Evolutionary conservation across 306 rosid species (phyloP).

Genomic region (Pterocarpus santalinus): DNA sequence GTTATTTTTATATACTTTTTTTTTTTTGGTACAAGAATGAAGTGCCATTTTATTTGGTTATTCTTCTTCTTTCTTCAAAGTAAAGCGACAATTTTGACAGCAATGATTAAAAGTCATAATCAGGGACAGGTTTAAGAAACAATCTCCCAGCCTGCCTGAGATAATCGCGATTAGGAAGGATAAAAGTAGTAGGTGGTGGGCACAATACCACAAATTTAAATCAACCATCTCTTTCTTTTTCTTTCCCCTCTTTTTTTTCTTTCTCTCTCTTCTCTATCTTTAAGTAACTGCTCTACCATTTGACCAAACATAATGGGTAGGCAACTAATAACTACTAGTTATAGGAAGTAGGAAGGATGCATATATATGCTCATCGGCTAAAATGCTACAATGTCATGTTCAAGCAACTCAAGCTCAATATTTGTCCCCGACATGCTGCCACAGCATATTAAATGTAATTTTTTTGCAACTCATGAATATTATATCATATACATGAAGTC

Average conservation of each 20-base stretch:
- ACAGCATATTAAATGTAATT: neutral
- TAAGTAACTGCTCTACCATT: slow-evolving; percentile 30
- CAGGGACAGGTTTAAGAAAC: slow-evolving; percentile 54
- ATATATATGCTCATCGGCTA: neutral
- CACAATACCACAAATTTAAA: neutral
- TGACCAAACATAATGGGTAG: slow-evolving; percentile 32
- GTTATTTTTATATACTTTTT: neutral
- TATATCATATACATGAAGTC: neutral
- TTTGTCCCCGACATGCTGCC: slow-evolving; percentile 8
- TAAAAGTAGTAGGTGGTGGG: slow-evolving; percentile 37
- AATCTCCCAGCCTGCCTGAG: slow-evolving; percentile 26
- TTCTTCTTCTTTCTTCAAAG: slow-evolving; percentile 47
- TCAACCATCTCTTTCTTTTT: neutral
- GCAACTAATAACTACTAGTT: too few relatives aligned
- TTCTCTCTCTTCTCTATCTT: neutral
- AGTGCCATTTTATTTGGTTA: slow-evolving; percentile 37
- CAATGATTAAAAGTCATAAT: slow-evolving; percentile 51
- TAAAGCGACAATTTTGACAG: slow-evolving; percentile 48
- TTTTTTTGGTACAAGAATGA: neutral
- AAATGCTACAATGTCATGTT: slow-evolving; percentile 29
- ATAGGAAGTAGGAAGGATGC: neutral
- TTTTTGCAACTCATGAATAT: slow-evolving; percentile 49
- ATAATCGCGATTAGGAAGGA: slow-evolving; percentile 39
- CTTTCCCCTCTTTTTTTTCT: too few relatives aligned
- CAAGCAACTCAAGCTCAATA: slow-evolving; percentile 7